These are phyloP conservation scores for Ilex aquifolium DNA, from an alignment of 257 asterid species.

Conservation along the genomic window DNA sequence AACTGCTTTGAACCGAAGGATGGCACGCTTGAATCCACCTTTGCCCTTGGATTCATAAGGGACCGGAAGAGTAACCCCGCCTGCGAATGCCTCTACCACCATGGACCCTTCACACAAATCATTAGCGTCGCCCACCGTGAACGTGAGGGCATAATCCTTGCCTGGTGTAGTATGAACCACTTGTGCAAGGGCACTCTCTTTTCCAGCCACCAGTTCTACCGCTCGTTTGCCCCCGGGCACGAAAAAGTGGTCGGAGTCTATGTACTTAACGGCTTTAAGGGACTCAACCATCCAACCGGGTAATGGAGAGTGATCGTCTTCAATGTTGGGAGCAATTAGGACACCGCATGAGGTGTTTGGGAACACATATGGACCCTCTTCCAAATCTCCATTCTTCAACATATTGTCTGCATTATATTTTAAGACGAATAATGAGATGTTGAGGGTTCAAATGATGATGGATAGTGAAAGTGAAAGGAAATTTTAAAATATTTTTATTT, in stretches of 20 bases:
- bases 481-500: too few relatives aligned
- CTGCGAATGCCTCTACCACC: constrained; percentile 64
- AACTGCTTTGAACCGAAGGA: constrained; percentile 44
- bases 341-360: constrained; percentile 57
- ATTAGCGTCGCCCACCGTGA: constrained; percentile 62
- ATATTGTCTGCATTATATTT: constrained; percentile 43
- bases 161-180: constrained; percentile 32
- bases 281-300: constrained; percentile 85
- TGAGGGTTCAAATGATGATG: too few relatives aligned
- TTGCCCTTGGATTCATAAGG: constrained; percentile 51
- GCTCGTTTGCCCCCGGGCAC: constrained; percentile 72
- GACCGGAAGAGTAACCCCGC: constrained; percentile 29
- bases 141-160: constrained; percentile 38
- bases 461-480: too few relatives aligned
- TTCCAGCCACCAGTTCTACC: constrained; percentile 62
- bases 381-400: constrained; percentile 80
- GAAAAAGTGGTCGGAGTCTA: constrained; percentile 58
- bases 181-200: constrained; percentile 66
- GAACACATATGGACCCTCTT: constrained; percentile 79
- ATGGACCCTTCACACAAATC: constrained; percentile 65
- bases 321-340: constrained; percentile 72
- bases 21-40: constrained; percentile 57
- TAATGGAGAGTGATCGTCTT: constrained; percentile 76
- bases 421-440: too few relatives aligned
- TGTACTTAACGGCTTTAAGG: constrained; percentile 71